These are phyloP conservation scores for Chalara sp. DNA, from an alignment of 2,329 filamentous ascomycete genomes.

Conservation along the genomic window DNA sequence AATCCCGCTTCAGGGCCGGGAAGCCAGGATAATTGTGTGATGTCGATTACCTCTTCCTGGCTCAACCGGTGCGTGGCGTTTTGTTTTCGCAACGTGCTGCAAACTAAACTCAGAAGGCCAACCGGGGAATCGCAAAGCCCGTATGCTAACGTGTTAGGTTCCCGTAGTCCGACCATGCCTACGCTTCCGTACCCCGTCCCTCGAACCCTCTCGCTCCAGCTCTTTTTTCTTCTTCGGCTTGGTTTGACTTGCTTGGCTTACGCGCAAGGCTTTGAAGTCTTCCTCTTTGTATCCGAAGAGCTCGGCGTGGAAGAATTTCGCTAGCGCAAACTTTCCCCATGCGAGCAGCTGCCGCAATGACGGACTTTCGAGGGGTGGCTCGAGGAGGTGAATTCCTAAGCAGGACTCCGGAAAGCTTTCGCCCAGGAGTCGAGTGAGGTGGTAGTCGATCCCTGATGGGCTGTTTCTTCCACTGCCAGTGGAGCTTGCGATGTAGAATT, in stretches of 20 bases:
- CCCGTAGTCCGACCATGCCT: conserved; percentile 15
- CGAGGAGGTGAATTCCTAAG: conserved; percentile 53
- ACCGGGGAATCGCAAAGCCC: conserved; percentile 47
- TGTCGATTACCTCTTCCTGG: too few relatives aligned
- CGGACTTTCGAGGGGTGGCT: conserved; percentile 47
- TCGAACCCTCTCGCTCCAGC: not conserved
- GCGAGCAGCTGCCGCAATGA: conserved; percentile 36
- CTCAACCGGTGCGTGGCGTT: too few relatives aligned
- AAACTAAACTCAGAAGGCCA: too few relatives aligned
- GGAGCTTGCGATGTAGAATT: too few relatives aligned
- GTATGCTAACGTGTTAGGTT: conserved; percentile 42
- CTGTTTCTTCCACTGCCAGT: too few relatives aligned
- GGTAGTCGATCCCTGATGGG: conserved; percentile 34
- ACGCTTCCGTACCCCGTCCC: conserved; percentile 8
- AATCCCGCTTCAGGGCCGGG: too few relatives aligned
- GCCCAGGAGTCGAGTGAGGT: conserved; percentile 41
- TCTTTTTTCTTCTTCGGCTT: not conserved
- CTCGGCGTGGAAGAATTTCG: conserved; percentile 39
- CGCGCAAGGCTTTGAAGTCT: conserved; percentile 41
- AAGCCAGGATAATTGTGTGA: too few relatives aligned
- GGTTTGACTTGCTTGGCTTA: not conserved
- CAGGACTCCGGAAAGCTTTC: conserved; percentile 42
- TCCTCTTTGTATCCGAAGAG: conserved; percentile 49
- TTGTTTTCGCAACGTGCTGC: too few relatives aligned
- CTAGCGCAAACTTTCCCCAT: conserved; percentile 51